Evolutionary conservation across 805 yeast species (phyloP).

Genomic region (Clavispora carvajalis): DNA sequence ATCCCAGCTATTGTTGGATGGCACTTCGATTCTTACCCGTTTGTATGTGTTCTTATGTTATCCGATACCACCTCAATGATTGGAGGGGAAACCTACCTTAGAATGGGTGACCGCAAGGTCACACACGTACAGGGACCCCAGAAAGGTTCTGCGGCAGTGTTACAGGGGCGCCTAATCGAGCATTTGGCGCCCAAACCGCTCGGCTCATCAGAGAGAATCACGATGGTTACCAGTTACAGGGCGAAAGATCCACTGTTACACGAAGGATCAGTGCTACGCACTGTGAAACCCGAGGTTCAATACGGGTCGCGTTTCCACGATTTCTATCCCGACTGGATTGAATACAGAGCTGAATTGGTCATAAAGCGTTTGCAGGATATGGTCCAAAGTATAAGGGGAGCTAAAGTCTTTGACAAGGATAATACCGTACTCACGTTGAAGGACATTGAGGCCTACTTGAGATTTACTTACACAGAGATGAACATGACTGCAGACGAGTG

Average conservation of each 20-base stretch:
- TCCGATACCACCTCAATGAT: slow-evolving; percentile 53
- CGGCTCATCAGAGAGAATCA: slow-evolving; percentile 33
- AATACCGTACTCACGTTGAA: slow-evolving; percentile 13
- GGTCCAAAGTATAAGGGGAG: slow-evolving; percentile 10
- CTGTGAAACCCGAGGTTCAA: slow-evolving; percentile 37
- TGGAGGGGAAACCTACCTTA: slow-evolving; percentile 56
- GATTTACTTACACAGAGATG: slow-evolving; percentile 14
- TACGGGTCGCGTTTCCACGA: slow-evolving; percentile 29
- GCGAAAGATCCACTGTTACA: slow-evolving; percentile 24
- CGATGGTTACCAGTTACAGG: slow-evolving; percentile 39
- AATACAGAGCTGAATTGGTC: slow-evolving; percentile 23
- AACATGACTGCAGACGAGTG: slow-evolving; percentile 13
- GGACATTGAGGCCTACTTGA: slow-evolving; percentile 11
- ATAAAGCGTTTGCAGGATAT: slow-evolving; percentile 21
- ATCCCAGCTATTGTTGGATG: slow-evolving; percentile 56
- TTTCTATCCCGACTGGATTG: slow-evolving; percentile 36
- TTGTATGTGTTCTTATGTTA: slow-evolving; percentile 60
- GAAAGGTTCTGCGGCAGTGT: slow-evolving; percentile 15
- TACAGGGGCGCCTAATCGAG: slow-evolving; percentile 17
- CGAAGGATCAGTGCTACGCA: slow-evolving; percentile 30
- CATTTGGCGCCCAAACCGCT: slow-evolving; percentile 23
- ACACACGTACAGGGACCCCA: slow-evolving; percentile 15
- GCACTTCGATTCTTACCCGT: slow-evolving; percentile 62
- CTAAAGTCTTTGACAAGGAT: slow-evolving; percentile 23
- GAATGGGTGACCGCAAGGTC: slow-evolving; percentile 32